Conservation (phyloP, 2,329 filamentous ascomycete genomes). For the Colletotrichum sp. region DNA sequence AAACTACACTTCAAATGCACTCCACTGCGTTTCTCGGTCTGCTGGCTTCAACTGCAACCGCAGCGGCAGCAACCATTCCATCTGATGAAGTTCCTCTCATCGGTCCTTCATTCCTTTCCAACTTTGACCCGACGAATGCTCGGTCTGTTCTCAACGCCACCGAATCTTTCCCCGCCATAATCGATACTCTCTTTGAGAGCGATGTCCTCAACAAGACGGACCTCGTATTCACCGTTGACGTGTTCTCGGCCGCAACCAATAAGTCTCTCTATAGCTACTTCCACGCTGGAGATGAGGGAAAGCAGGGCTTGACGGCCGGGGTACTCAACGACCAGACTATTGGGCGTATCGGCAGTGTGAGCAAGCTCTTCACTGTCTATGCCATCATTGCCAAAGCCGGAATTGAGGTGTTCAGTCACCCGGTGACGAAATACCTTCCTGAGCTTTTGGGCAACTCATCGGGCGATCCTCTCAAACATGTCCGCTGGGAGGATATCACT, state of each 20-base stretch:
- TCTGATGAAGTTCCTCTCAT: slow-evolving; percentile 20
- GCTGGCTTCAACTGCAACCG: background rate
- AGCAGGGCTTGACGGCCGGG: background rate
- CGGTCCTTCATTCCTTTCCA: slow-evolving; percentile 24
- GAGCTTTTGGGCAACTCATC: slow-evolving; percentile 23
- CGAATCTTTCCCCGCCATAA: background rate
- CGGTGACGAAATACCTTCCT: slow-evolving; percentile 29
- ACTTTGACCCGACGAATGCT: slow-evolving; percentile 15
- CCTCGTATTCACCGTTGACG: slow-evolving; percentile 22
- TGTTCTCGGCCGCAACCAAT: slow-evolving; percentile 29
- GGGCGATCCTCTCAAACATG: background rate
- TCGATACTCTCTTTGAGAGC: background rate
- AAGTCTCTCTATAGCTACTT: slow-evolving; percentile 26
- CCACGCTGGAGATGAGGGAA: background rate
- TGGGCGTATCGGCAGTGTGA: slow-evolving; percentile 38
- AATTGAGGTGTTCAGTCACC: slow-evolving; percentile 23
- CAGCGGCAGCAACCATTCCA: background rate
- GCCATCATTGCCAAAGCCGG: slow-evolving; percentile 26
- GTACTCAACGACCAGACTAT: slow-evolving; percentile 35
- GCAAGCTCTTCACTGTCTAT: slow-evolving; percentile 37
- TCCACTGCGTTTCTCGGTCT: background rate
- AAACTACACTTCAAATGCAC: background rate
- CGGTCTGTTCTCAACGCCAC: background rate
- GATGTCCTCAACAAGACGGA: background rate
- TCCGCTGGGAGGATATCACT: slow-evolving; percentile 25